Conservation (phyloP, 202 grass and related monocot species). For the Brachypodium distachyon region DNA sequence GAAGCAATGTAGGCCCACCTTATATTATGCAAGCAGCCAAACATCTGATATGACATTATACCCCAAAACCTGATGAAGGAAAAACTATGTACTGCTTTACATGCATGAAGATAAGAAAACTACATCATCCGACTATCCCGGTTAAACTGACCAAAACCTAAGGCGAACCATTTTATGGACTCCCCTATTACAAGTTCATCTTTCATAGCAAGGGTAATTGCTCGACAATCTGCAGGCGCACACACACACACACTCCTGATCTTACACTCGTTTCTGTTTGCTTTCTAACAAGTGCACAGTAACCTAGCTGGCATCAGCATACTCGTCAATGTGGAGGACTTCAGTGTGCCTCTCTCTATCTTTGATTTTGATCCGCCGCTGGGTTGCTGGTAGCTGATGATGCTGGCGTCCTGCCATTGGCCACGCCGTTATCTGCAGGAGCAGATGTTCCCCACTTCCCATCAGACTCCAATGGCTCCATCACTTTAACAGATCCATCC, state of each 20-base stretch:
- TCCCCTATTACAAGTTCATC: slow-evolving; percentile 10
- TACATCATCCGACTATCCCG: slow-evolving; percentile 5
- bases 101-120: slow-evolving; percentile 15
- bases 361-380: slow-evolving; percentile 38
- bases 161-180: slow-evolving; percentile 20
- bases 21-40: too few relatives aligned
- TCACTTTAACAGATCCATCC: slow-evolving; percentile 77
- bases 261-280: slow-evolving; percentile 15
- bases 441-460: slow-evolving; percentile 79
- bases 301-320: slow-evolving; percentile 34
- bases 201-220: slow-evolving; percentile 6
- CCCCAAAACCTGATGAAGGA: too few relatives aligned
- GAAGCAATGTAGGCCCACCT: too few relatives aligned
- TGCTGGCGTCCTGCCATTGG: slow-evolving; percentile 48
- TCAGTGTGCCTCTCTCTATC: slow-evolving; percentile 33
- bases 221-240: slow-evolving; percentile 4
- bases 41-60: too few relatives aligned
- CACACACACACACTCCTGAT: slow-evolving; percentile 10
- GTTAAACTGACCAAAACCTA: slow-evolving; percentile 25
- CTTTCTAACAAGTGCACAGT: slow-evolving; percentile 27
- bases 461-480: slow-evolving; percentile 76
- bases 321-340: slow-evolving; percentile 10
- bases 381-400: slow-evolving; percentile 49
- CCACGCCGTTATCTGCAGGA: slow-evolving; percentile 54
- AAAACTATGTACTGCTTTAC: slow-evolving; percentile 31